Evolutionary conservation across 2,329 filamentous ascomycete species (phyloP), one percentile per base, ranked within the genome.

Genomic region (Thielaviopsis euricoi): DNA sequence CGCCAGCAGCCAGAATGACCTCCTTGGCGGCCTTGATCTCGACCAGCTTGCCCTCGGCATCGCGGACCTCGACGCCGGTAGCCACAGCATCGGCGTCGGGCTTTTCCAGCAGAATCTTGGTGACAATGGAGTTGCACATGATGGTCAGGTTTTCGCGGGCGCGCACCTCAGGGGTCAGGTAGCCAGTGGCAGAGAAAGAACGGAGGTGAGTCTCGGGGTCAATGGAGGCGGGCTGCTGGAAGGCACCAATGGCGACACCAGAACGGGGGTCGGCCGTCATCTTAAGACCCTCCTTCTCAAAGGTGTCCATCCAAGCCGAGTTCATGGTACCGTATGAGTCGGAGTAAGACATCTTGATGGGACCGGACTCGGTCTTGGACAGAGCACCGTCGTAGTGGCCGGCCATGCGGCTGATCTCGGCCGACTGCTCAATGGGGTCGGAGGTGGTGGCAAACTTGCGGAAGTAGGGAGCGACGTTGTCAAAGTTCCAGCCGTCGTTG

Each of bases 1-100:
- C 68, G n/a, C 77, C 76, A 0, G 73, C 75, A 0, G 72, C 70
- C 10, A 79, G 58, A 51, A 79, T 76, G n/a, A 79, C 71, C 62
- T 79, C 76, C 29, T 67, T 69, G 46, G 64, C 65, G n/a, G 66
- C 67, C 9, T 62, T 64, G 3, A 68, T 46, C 64, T 64, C 61
- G 61, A 64, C n/a, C 7, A 52, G 26, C 21, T 46, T 40, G 29
- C 58, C 55, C 12, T 12, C 4, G 33, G 46, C 58, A 33, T 57
- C 52, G 12, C 58, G 55, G 40, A 57, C 33, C 51, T 67, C 62
- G 22, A 72, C 68, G 6, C 71, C 70, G 0, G 65, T 69, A 4
- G 69, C 70, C 1, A 65, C 56, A 29, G 67, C 62, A 13, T 65
- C 58, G 6, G 61, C 62, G 17, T 64, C 62, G 1, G 59, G 58